Evolutionary conservation across 345 rosid genomes (phyloP).

Genomic region (Lenwebbia sp.): DNA sequence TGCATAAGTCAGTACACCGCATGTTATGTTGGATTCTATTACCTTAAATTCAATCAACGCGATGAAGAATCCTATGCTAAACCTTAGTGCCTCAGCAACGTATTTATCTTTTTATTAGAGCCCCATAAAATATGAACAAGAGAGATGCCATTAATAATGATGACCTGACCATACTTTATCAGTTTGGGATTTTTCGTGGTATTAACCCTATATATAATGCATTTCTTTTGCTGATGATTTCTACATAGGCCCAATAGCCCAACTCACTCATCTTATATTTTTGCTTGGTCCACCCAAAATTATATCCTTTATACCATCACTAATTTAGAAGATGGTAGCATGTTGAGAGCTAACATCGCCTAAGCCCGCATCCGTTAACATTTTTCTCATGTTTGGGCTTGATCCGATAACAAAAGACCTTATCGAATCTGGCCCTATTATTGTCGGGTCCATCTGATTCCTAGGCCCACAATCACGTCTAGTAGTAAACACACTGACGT

Average conservation of each 20-base stretch:
- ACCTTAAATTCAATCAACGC: background rate
- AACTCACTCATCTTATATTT: background rate
- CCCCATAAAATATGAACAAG: background rate
- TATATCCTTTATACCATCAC: background rate
- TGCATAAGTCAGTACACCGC: background rate
- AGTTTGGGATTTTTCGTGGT: too few species aligned
- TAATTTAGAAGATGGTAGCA: background rate
- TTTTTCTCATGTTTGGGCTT: background rate
- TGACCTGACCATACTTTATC: background rate
- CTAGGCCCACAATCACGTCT: background rate
- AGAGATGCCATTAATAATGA: background rate
- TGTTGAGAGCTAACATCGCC: background rate
- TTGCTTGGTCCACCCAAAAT: background rate
- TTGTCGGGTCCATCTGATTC: background rate
- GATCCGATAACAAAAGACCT: background rate
- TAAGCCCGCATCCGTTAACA: background rate
- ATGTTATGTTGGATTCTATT: background rate
- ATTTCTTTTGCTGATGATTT: background rate
- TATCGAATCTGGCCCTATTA: fast-evolving
- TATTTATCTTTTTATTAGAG: background rate
- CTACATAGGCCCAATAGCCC: background rate
- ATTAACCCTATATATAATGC: too few species aligned
- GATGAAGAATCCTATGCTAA: background rate
- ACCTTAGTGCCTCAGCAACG: background rate
- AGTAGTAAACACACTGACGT: background rate